Evolutionary conservation across 1,139 yeast species (phyloP).

Genomic region (Hansenula lynferdii): DNA sequence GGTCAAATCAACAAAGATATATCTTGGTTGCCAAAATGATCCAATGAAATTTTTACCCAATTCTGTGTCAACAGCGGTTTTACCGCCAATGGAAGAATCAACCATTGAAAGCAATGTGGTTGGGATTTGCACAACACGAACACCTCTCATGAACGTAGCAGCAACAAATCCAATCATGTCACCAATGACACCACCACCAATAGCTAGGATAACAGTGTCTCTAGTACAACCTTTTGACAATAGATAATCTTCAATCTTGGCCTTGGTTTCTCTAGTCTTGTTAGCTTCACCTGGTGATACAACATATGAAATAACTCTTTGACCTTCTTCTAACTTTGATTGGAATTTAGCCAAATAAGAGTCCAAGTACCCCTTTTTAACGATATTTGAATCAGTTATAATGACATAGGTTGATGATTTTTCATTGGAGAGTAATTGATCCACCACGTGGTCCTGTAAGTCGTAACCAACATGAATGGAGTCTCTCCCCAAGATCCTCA

Average conservation of each 20-base stretch:
- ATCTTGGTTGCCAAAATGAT: constrained; percentile 95
- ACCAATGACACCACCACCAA: constrained; percentile 99
- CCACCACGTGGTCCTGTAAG: constrained; percentile 70
- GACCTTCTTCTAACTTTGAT: constrained; percentile 34
- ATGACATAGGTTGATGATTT: constrained; percentile 90
- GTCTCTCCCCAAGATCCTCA: constrained; percentile 74
- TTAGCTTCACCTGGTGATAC: constrained; percentile 94
- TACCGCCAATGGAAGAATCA: constrained; percentile 97
- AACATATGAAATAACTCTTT: constrained; percentile 67
- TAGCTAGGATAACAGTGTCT: constrained; percentile 90
- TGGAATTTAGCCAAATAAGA: constrained; percentile 34
- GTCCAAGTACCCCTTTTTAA: constrained; percentile 56
- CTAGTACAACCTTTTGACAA: constrained; percentile 88
- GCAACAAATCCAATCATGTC: constrained; percentile 99
- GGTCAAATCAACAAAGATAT: constrained; percentile 82
- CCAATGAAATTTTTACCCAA: constrained; percentile 95
- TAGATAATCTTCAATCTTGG: constrained; percentile 87
- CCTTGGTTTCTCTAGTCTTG: constrained; percentile 86
- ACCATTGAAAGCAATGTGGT: constrained; percentile 96
- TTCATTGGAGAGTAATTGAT: constrained; percentile 55
- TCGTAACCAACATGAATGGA: constrained; percentile 90
- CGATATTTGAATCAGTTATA: constrained; percentile 82
- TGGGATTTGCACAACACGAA: constrained; percentile 89
- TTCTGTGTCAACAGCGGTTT: constrained; percentile 98
- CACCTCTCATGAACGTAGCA: constrained; percentile 98